Percentiles rank a stretch among this genome's conserved stretches.
phyloP scores from a whole-genome alignment of 2,329 filamentous ascomycete species.

The Phyllosticta citribraziliensis region DNA sequence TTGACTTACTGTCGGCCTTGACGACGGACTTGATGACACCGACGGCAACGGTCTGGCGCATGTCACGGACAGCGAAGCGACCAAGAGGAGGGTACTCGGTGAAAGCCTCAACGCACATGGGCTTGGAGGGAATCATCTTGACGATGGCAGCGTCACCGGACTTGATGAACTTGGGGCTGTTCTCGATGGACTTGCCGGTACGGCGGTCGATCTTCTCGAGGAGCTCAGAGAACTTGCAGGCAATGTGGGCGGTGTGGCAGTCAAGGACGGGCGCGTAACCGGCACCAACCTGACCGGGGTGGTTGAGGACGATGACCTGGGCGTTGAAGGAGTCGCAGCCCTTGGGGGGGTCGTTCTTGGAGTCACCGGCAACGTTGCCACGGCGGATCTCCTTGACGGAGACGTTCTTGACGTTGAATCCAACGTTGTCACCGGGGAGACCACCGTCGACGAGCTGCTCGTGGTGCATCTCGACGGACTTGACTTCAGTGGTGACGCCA shows the following conservation, averaged over 20 bases:
- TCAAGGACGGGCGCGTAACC: conserved; percentile 98
- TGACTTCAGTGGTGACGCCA: conserved; percentile 99
- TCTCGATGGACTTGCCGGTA: conserved; percentile 95
- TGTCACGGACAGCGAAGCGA: conserved; percentile 99
- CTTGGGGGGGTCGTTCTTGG: conserved; percentile 96
- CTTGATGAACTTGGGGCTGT: conserved; percentile 99
- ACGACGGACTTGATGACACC: conserved; percentile 71
- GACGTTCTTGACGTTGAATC: conserved; percentile 99
- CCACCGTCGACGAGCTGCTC: conserved; percentile 93
- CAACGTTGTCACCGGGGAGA: conserved; percentile 98
- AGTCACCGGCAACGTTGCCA: conserved; percentile 99
- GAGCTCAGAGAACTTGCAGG: conserved; percentile 99
- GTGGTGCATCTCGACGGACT: conserved; percentile 99
- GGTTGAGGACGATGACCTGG: conserved; percentile 99
- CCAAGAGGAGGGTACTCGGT: conserved; percentile 98
- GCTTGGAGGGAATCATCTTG: conserved; percentile 99
- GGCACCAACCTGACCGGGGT: conserved; percentile 98
- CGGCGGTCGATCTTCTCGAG: conserved; percentile 99
- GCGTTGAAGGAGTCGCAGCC: conserved; percentile 93
- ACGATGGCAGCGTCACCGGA: conserved; percentile 99
- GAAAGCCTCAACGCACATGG: conserved; percentile 99
- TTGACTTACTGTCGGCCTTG: no score
- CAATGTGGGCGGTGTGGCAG: conserved; percentile 99
- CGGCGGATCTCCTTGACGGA: conserved; percentile 99
- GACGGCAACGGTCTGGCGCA: conserved; percentile 44